Base-by-base conservation (phyloP, 2,329 filamentous ascomycete genomes). In the Colletotrichum sublineola region DNA sequence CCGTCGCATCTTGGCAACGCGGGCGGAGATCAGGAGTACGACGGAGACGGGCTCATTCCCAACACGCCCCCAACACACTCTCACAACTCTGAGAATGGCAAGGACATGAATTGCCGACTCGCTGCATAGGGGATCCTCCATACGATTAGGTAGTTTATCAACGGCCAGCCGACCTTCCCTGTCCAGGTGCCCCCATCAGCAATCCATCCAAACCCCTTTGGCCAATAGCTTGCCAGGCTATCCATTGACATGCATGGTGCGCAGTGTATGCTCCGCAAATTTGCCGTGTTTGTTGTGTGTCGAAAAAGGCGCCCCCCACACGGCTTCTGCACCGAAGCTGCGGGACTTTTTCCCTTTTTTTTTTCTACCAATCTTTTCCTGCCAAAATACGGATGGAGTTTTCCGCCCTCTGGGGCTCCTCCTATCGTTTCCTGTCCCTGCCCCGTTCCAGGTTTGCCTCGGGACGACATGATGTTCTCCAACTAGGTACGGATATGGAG, bases 201-300 rank as follows among this genome's bases (percentile, higher is more conserved):
- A 62, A 50, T 50, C 44, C 44, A 36, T 62, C 42, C 58, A 46
- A 50, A n/a, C 44, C 60, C 58, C 44, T 50, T 48, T 50, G 46
- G 20, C 60, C 44, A 63, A 63, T 63, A n/a, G 46, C 60, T 24
- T 18, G 29, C n/a, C 44, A 20, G 44, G 44, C 46, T 33, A 63
- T 63, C 38, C 60, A 33, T 63, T 50, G 60, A 63, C 44, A 62
- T 50, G 44, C 44, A 70, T 53, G 52, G 63, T 50, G 24, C 14
- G 31, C 42, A 20, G 60, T 36, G 8, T 24, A 20, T 31, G 68
- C 36, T 68, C 69, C 65, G 69, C 69, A 68, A 71, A 71, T 68
- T 68, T 68, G 65, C 69, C 69, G 65, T 68, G 52, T 72, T 72
- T 72, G 69, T 70, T 63, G 63, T 50, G 55, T 58, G 63, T 65